Percentiles rank a stretch among this genome's conserved stretches.
Evolutionary conservation across 2,329 filamentous ascomycete genomes (phyloP).

Genomic region (Fusarium neocosmosporiellum): DNA sequence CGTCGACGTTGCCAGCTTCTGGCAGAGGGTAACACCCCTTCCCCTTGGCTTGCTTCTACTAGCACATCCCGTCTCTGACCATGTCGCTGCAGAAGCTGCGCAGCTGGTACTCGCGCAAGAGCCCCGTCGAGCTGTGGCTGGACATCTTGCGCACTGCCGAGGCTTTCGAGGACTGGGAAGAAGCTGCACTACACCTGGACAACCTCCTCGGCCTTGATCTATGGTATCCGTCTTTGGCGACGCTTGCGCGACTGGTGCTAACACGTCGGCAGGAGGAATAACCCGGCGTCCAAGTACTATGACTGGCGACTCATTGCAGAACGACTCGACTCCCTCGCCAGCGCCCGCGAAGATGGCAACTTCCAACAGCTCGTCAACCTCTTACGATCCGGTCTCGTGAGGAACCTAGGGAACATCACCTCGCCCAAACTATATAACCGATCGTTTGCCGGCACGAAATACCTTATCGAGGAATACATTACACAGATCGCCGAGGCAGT

Average conservation of each 20-base stretch:
- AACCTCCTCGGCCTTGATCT: constrained; percentile 82
- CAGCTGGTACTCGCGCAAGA: constrained; percentile 74
- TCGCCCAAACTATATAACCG: constrained; percentile 84
- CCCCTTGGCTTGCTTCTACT: not conserved
- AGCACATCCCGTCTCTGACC: constrained; percentile 15
- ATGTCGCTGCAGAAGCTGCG: constrained; percentile 69
- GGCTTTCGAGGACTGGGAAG: constrained; percentile 87
- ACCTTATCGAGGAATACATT: constrained; percentile 91
- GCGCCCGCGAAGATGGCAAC: constrained; percentile 76
- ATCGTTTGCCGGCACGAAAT: constrained; percentile 89
- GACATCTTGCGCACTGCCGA: constrained; percentile 73
- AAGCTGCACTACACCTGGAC: constrained; percentile 85
- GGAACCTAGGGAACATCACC: constrained; percentile 93
- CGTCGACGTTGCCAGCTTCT: constrained; percentile 71
- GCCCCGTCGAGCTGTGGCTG: constrained; percentile 72
- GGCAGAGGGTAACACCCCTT: constrained; percentile 65
- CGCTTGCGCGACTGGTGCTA: constrained; percentile 5
- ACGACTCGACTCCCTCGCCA: constrained; percentile 76
- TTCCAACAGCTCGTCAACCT: constrained; percentile 81
- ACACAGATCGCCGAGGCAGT: constrained; percentile 85
- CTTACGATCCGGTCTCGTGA: constrained; percentile 80
- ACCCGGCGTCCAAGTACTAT: constrained; percentile 83
- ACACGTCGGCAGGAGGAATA: constrained; percentile 73
- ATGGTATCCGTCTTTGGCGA: constrained; percentile 65
- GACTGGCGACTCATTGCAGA: constrained; percentile 87